Conservation (phyloP, 768 basidiomycete species). For the Boletus rufocinnamomeus region DNA sequence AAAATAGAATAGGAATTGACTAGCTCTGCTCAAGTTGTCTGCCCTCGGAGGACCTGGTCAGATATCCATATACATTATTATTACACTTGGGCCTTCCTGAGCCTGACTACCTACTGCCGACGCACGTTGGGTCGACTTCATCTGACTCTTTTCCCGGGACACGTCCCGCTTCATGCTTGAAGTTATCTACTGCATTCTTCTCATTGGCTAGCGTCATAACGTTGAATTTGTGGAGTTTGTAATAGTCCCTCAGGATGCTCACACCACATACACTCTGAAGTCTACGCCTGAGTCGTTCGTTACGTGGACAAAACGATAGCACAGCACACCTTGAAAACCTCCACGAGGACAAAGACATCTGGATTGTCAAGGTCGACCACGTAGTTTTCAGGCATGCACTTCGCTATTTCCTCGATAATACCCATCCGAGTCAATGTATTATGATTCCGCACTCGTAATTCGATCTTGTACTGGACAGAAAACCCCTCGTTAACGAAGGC, state of each 20-base stretch:
- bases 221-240: constrained; percentile 74
- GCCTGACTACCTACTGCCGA: not conserved
- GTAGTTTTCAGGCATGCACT: constrained; percentile 68
- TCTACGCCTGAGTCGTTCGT: constrained; percentile 2
- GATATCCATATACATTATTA: not conserved
- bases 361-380: constrained; percentile 69
- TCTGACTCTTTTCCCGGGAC: constrained; percentile 24
- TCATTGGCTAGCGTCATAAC: constrained; percentile 68
- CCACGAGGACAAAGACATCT: constrained; percentile 73
- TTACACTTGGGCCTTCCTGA: not conserved
- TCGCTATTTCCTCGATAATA: constrained; percentile 68
- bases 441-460: constrained; percentile 74
- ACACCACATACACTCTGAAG: constrained; percentile 72
- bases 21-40: too few relatives aligned
- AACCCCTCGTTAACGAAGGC: not conserved
- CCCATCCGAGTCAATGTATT: constrained; percentile 59
- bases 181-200: constrained; percentile 41
- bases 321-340: constrained; percentile 74
- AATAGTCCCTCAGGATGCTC: constrained; percentile 72
- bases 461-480: constrained; percentile 71
- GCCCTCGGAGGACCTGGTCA: not conserved
- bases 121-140: not conserved
- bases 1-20: too few relatives aligned
- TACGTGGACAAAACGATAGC: not conserved
- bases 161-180: constrained; percentile 38